These are phyloP conservation scores for Hypomontagnella submonticulosa DNA, from an alignment of 495 filamentous ascomycete genomes.

Conservation along the genomic window DNA sequence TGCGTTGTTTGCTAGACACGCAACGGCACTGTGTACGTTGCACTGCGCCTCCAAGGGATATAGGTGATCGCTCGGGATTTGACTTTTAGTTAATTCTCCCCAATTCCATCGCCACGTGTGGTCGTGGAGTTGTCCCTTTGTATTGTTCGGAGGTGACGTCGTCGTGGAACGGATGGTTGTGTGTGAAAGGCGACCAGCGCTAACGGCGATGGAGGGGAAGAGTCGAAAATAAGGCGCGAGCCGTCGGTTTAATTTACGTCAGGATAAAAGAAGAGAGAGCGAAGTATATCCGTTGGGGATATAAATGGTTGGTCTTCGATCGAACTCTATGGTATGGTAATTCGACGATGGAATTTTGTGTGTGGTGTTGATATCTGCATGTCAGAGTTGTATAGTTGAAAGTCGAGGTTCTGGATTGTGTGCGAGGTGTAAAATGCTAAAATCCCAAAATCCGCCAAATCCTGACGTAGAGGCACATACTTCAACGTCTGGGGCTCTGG, in stretches of 20 bases:
- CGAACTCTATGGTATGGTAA: slow-evolving; percentile 2
- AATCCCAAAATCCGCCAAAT: slow-evolving; percentile 34
- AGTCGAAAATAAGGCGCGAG: slow-evolving; percentile 2
- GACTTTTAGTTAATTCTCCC: slow-evolving; percentile 1
- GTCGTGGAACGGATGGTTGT: not conserved
- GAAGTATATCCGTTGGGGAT: slow-evolving; percentile 1
- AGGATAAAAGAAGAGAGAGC: slow-evolving; percentile 2
- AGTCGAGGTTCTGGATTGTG: slow-evolving; percentile 11
- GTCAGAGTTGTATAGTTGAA: slow-evolving; percentile 5
- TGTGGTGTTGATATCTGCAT: slow-evolving; percentile 27
- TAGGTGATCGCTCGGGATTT: not conserved
- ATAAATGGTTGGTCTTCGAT: slow-evolving; percentile 1
- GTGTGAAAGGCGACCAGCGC: slow-evolving; percentile 20
- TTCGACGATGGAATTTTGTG: slow-evolving; percentile 16
- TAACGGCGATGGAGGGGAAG: not conserved
- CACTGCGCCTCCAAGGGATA: too few species aligned
- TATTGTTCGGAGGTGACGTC: not conserved
- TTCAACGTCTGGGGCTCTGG: not conserved
- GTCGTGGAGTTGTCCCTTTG: not conserved
- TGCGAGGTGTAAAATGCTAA: slow-evolving; percentile 27
- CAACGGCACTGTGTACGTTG: too few species aligned
- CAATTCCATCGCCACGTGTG: not conserved
- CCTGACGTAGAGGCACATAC: slow-evolving; percentile 39
- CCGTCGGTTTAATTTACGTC: slow-evolving; percentile 9
- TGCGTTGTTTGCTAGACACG: slow-evolving; percentile 14